A percentile compares a stretch with the other conserved stretches of the same genome.
Conservation (phyloP, 371 early-diverging fungal species). For the Smittium culicis region DNA sequence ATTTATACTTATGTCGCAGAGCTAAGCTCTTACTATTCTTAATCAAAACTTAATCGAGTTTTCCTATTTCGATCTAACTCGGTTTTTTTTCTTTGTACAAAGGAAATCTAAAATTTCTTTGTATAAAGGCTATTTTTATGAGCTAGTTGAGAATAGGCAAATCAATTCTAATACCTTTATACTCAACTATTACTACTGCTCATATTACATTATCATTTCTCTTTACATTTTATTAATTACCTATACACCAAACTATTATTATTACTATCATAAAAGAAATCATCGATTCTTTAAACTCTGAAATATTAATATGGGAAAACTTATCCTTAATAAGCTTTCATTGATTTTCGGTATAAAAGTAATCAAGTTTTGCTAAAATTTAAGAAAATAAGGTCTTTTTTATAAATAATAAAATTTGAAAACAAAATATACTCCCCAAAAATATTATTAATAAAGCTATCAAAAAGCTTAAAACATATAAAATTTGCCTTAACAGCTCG, state of each 20-base stretch:
- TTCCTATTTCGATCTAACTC: no score
- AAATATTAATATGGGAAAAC: background rate
- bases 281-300: background rate
- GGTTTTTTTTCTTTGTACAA: no score
- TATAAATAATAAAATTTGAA: conserved; percentile 1
- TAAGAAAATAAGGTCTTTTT: background rate
- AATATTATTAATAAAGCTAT: conserved; percentile 1
- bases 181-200: no score
- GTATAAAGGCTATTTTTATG: no score
- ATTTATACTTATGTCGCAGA: no score
- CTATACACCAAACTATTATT: background rate
- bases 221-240: background rate
- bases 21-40: no score
- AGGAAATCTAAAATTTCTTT: no score
- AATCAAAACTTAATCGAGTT: no score
- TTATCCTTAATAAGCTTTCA: background rate
- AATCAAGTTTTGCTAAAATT: background rate
- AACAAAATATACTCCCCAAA: conserved; percentile 1
- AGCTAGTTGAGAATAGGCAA: no score
- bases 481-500: background rate
- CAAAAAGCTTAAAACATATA: background rate
- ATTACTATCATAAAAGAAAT: background rate
- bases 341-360: background rate
- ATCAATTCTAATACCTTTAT: no score
- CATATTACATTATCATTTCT: no score